Evolutionary conservation across 179 eudicot genomes (phyloP).

Genomic region (Pouteria campechiana): DNA sequence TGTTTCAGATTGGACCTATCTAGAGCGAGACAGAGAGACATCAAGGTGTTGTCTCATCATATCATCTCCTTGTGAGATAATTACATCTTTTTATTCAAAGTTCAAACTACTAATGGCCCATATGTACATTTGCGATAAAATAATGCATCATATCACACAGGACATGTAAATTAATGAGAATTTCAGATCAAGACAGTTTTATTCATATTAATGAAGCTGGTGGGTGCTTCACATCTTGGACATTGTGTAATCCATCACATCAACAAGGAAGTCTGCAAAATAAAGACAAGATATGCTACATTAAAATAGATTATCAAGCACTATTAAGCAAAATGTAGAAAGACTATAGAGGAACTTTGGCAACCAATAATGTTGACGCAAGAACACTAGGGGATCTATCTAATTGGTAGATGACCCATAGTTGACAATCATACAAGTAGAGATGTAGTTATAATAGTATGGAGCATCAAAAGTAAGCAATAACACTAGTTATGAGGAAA

Average conservation of each 20-base stretch:
- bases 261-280: slow-evolving; percentile 61
- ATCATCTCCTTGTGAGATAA: not conserved
- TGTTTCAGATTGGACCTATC: too few relatives aligned
- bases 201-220: not conserved
- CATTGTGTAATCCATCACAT: slow-evolving; percentile 66
- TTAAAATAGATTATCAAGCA: too few relatives aligned
- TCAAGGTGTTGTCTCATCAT: slow-evolving; percentile 69
- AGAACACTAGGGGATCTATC: not conserved
- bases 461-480: too few relatives aligned
- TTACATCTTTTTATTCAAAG: not conserved
- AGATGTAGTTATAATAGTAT: too few relatives aligned
- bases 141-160: slow-evolving; percentile 4
- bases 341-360: not conserved
- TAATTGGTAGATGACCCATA: not conserved
- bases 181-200: too few relatives aligned
- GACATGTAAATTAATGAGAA: not conserved
- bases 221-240: slow-evolving; percentile 45
- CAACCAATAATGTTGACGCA: too few relatives aligned
- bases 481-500: too few relatives aligned
- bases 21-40: slow-evolving; percentile 39
- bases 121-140: not conserved
- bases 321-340: not conserved
- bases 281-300: not conserved
- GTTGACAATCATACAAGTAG: not conserved
- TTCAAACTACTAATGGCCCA: not conserved